Evolutionary conservation across 768 basidiomycete genomes (phyloP).

Genomic region (Tylopilus felleus): DNA sequence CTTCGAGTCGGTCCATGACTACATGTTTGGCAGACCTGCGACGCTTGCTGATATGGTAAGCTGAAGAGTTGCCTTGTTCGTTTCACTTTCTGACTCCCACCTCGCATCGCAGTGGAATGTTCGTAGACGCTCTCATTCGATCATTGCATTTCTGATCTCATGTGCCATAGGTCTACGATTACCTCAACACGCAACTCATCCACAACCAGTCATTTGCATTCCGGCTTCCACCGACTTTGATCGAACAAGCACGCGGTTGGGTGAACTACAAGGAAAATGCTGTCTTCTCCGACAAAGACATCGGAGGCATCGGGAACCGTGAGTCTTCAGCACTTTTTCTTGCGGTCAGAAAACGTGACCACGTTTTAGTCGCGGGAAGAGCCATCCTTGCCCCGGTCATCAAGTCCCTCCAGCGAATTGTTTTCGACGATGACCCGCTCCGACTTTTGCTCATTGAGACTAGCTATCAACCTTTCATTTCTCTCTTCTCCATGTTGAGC

Average conservation of each 20-base stretch:
- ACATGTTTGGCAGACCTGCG: slow-evolving; percentile 62
- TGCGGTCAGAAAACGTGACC: neutral
- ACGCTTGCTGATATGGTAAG: slow-evolving; percentile 64
- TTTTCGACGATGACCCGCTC: slow-evolving; percentile 73
- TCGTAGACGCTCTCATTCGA: slow-evolving; percentile 27
- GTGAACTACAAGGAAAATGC: slow-evolving; percentile 77
- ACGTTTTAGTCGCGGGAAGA: slow-evolving; percentile 67
- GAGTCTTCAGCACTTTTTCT: slow-evolving; percentile 18
- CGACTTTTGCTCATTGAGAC: slow-evolving; percentile 73
- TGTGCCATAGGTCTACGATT: slow-evolving; percentile 62
- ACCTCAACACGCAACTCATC: slow-evolving; percentile 68
- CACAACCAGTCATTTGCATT: slow-evolving; percentile 82
- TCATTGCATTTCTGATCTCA: slow-evolving; percentile 6
- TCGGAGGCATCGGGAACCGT: slow-evolving; percentile 76
- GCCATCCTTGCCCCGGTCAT: slow-evolving; percentile 72
- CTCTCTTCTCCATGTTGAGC: slow-evolving; percentile 74
- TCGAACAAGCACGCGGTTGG: slow-evolving; percentile 68
- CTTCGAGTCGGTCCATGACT: slow-evolving; percentile 62
- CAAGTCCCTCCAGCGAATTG: slow-evolving; percentile 68
- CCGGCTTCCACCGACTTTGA: slow-evolving; percentile 67
- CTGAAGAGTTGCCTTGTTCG: slow-evolving; percentile 6
- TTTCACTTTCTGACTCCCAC: slow-evolving; percentile 12
- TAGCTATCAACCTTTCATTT: slow-evolving; percentile 86
- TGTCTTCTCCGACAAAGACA: slow-evolving; percentile 63
- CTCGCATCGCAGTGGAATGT: slow-evolving; percentile 65